Evolutionary conservation across 2,329 filamentous ascomycete species (phyloP), one percentile per base, ranked within the genome.

Genomic region (Tolypocladium album): DNA sequence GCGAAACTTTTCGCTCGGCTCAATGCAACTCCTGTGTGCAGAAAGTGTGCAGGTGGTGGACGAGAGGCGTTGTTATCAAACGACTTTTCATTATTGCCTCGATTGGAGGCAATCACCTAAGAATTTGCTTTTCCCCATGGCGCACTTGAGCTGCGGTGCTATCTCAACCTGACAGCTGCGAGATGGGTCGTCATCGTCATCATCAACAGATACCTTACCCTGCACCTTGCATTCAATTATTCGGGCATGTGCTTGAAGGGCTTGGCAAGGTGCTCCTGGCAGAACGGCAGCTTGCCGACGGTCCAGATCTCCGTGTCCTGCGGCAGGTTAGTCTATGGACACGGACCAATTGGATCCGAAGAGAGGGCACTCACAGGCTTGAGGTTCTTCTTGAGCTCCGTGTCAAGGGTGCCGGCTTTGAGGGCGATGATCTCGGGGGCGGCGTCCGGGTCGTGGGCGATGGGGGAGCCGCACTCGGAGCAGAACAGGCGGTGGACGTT

Each of bases 241-340:
- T 83, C 70, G 15, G 84, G 85, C 85, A 88, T 87, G 71, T 85
- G 75, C 68, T 80, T 71, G 71, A 88, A 88, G 3, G 84, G 78
- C 71, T 87, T 82, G 57, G 76, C 82, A 63, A 88, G 77, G 65
- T 81, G 74, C 78, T 88, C 86, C 76, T 83, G 78, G 77, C 85
- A 86, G 77, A 88, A 88, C 20, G 86, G 85, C 64, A 88, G 79
- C 80, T 88, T 88, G 76, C 82, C 72, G 64, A 78, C 81, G 57
- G 84, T 86, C 85, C 86, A 88, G 75, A 88, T 88, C 75, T 88
- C 86, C 65, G 83, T 86, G 66, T 85, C 80, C 80, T 84, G 34
- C 3, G 3, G n/a, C 31, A n/a, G 2, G 3, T 38, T 38, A 53
- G n/a, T n/a, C 22, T 58, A 67, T 64, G 58, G 36, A 6, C 27